Evolutionary conservation across 805 yeast species (phyloP).

Genomic region (Danielia reshetovae): DNA sequence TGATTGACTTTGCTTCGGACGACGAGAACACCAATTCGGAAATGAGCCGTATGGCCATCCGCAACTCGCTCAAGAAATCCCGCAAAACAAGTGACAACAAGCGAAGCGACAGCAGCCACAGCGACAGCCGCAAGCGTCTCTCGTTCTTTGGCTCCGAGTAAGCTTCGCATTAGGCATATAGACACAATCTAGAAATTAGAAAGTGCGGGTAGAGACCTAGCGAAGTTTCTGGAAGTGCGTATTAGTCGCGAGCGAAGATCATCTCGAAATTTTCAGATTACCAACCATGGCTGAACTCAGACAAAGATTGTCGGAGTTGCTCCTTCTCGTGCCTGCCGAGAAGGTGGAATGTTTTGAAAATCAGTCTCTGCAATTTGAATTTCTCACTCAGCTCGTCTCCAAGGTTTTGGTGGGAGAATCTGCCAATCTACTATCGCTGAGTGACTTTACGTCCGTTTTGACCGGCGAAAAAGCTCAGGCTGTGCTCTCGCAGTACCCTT

Average conservation of each 20-base stretch:
- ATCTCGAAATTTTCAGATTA: no score
- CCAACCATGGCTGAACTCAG: no score
- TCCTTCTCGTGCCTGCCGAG: constrained; percentile 14
- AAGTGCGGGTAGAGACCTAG: no score
- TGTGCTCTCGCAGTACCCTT: constrained; percentile 21
- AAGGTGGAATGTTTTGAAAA: constrained; percentile 1
- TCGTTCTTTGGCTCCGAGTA: constrained; percentile 20
- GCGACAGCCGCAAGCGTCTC: constrained; percentile 21
- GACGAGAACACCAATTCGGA: constrained; percentile 36
- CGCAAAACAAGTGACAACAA: constrained; percentile 28
- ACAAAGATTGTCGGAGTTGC: constrained; percentile 14
- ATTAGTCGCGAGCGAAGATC: no score
- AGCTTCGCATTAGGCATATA: background rate
- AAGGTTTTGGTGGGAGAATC: constrained; percentile 22
- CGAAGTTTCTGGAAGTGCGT: no score
- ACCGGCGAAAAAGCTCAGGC: constrained; percentile 11
- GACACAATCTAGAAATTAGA: no score
- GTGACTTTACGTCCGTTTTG: constrained; percentile 16
- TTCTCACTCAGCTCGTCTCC: background rate
- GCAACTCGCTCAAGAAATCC: constrained; percentile 33
- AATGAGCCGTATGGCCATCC: constrained; percentile 39
- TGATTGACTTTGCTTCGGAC: constrained; percentile 44
- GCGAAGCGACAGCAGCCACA: constrained; percentile 24
- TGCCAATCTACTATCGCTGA: constrained; percentile 19
- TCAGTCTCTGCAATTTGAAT: background rate